A percentile compares a stretch with the other conserved stretches of the same genome.
These are phyloP conservation scores for Cladosporium sp. DNA, from an alignment of 2,329 filamentous ascomycete genomes.

Conservation along the genomic window DNA sequence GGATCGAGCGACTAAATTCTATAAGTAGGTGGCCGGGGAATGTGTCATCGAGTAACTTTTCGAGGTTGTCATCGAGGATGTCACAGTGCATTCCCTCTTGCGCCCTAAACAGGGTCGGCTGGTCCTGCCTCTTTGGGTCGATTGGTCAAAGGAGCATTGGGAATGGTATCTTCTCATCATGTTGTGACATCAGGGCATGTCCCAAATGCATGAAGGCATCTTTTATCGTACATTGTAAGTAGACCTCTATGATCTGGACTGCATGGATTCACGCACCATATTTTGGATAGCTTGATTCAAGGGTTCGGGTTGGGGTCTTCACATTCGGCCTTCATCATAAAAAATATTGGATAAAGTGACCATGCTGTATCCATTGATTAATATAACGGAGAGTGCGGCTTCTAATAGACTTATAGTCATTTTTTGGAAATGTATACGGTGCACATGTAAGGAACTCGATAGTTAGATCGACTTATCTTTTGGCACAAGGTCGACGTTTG, in stretches of 20 bases:
- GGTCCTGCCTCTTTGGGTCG: not conserved
- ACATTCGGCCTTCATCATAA: accelerated
- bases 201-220: not conserved
- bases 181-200: not conserved
- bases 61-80: constrained; percentile 3
- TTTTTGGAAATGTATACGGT: not conserved
- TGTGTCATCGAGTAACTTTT: not conserved
- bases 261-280: not conserved
- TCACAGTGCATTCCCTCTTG: not conserved
- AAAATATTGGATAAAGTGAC: not conserved
- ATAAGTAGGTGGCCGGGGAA: not conserved
- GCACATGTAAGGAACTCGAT: not conserved
- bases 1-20: not conserved
- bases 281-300: not conserved
- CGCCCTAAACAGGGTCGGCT: not conserved
- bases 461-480: not conserved
- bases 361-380: not conserved
- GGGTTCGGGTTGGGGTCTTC: not conserved
- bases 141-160: not conserved
- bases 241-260: not conserved
- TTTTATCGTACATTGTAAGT: not conserved
- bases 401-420: not conserved
- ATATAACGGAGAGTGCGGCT: not conserved
- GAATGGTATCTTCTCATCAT: not conserved
- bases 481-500: too few relatives aligned